Evolutionary conservation across 306 rosid genomes (phyloP).

Genomic region (Gleditsia sinensis): DNA sequence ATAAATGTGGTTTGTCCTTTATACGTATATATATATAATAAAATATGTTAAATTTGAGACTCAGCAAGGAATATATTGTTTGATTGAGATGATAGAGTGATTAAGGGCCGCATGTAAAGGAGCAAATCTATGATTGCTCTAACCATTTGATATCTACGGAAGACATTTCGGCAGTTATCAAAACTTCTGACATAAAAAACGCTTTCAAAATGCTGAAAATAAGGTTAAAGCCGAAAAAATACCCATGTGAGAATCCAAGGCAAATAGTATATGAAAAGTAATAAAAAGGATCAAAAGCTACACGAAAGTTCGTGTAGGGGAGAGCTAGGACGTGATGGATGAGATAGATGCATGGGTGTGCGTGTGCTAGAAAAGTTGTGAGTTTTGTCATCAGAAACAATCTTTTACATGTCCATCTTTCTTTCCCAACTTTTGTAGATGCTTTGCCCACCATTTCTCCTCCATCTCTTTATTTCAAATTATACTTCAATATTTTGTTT

Average conservation of each 20-base stretch:
- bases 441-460: slow-evolving; percentile 63
- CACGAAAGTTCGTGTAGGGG: slow-evolving; percentile 39
- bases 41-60: neutral
- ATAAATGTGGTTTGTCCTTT: neutral
- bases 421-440: slow-evolving; percentile 52
- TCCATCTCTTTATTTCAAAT: slow-evolving; percentile 30
- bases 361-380: slow-evolving; percentile 44
- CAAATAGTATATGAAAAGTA: slow-evolving; percentile 46
- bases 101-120: neutral
- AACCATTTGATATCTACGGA: too few relatives aligned
- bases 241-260: slow-evolving; percentile 65
- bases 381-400: slow-evolving; percentile 52
- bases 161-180: neutral
- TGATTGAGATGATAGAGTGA: neutral
- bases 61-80: neutral
- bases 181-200: neutral
- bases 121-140: too few relatives aligned
- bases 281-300: slow-evolving; percentile 38
- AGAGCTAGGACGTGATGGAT: neutral
- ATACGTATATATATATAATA: neutral
- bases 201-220: too few relatives aligned
- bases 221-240: too few relatives aligned
- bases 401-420: slow-evolving; percentile 45
- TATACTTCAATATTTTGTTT: slow-evolving; percentile 32
- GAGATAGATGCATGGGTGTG: slow-evolving; percentile 32